Evolutionary conservation across 2,329 filamentous ascomycete genomes (phyloP), one percentile per base, ranked within the genome.

Genomic region (Trichoderma breve): DNA sequence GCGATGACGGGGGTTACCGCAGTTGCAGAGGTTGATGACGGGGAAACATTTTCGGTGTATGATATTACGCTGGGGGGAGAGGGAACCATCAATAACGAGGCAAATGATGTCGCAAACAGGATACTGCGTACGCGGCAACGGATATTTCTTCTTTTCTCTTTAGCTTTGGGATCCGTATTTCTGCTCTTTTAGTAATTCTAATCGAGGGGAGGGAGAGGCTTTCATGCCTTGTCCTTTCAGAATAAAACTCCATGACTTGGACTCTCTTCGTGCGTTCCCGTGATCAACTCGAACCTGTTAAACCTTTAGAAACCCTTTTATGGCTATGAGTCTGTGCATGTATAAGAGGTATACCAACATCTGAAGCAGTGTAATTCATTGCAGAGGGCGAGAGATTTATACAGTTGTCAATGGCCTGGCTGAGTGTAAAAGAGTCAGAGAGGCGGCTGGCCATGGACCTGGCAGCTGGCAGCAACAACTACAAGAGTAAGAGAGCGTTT

Each of bases 1-100:
- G 55, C 36, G 57, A 62, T 53, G 66, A 70, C 26, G 53, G 53
- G 47, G 34, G 26, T 9, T 18, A 12, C 66, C 26, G 53, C 62
- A 36, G 30, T 53, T 61, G 53, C 63, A 53, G 62, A 21, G 8
- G 39, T 66, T 32, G 39, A 34, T 62, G 8, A 51, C 15, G 39
- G 57, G 55, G 64, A 30, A 57, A 43, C 66, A 69, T 28, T 71
- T 62, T 43, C 21, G 36, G 36, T 69, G 70, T 61, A 72, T 72
- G 64, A 62, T 72, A n/a, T 7, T 18, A 62, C 36, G 62, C 28
- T 65, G 39, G 70, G 43, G 47, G 55, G n/a, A 51, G 43, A 51
- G 43, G 43, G 43, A 51, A 55, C 57, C 28, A 43, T 47, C n/a
- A 39, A 58, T 47, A 55, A 57, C 21, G 55, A 60, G 36, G 60